Evolutionary conservation across 2,329 filamentous ascomycete species (phyloP).

Genomic region (Pyricularia sp.): DNA sequence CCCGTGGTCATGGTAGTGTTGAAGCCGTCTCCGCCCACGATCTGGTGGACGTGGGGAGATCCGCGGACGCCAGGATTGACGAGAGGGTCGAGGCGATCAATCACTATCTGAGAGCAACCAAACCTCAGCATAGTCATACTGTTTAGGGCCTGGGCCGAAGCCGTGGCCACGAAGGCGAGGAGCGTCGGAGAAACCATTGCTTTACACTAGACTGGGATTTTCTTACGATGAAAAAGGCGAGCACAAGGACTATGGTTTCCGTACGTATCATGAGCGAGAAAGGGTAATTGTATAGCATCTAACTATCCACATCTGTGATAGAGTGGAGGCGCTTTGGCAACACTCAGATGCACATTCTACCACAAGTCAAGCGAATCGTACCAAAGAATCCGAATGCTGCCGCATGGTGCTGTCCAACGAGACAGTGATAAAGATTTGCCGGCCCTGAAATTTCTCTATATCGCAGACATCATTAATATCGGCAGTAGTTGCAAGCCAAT

Average conservation of each 20-base stretch:
- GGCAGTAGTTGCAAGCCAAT: background rate
- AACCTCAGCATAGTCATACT: slow-evolving; percentile 11
- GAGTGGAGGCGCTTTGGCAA: background rate
- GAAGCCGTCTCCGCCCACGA: slow-evolving; percentile 17
- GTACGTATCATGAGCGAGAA: background rate
- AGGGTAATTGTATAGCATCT: background rate
- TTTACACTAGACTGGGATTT: background rate
- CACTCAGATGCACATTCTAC: background rate
- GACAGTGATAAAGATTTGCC: background rate
- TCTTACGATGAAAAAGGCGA: background rate
- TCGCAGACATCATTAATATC: background rate
- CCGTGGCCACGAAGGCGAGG: background rate
- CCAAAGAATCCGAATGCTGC: background rate
- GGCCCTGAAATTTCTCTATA: background rate
- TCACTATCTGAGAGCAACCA: slow-evolving; percentile 9
- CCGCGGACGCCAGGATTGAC: slow-evolving; percentile 11
- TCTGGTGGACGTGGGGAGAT: slow-evolving; percentile 11
- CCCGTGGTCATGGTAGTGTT: slow-evolving; percentile 15
- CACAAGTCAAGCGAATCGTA: background rate
- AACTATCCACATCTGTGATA: background rate
- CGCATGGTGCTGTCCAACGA: background rate
- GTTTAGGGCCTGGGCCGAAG: slow-evolving; percentile 5
- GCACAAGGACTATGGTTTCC: background rate
- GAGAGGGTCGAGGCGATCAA: slow-evolving; percentile 11
- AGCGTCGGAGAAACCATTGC: background rate